phyloP scores from a whole-genome alignment of 2,329 filamentous ascomycete genomes.

The Drechslera avenae region DNA sequence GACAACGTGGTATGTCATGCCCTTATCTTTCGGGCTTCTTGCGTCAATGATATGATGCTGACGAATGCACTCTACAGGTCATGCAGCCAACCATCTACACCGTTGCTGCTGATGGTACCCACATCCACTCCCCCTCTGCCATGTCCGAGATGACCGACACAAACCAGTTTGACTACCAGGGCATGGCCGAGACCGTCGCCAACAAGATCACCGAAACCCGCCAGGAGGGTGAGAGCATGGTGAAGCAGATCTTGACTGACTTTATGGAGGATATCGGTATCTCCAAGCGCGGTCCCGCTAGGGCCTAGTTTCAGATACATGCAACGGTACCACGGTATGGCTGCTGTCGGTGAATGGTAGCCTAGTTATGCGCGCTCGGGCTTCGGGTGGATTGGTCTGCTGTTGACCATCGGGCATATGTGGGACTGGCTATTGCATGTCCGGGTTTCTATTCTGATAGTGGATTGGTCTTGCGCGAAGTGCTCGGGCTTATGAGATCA shows the following conservation, averaged over 20 bases:
- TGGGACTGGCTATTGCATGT: not conserved
- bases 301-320: slow-evolving; percentile 16
- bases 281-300: slow-evolving; percentile 34
- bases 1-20: slow-evolving; percentile 28
- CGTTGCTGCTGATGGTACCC: slow-evolving; percentile 55
- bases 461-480: slow-evolving; percentile 37
- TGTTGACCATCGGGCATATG: slow-evolving; percentile 3
- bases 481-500: slow-evolving; percentile 45
- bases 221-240: slow-evolving; percentile 51
- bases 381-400: not conserved
- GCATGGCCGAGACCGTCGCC: slow-evolving; percentile 58
- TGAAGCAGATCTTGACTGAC: slow-evolving; percentile 54
- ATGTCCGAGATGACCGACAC: slow-evolving; percentile 65
- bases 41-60: not conserved
- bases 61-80: slow-evolving; percentile 37
- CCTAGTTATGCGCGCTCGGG: not conserved
- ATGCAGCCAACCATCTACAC: slow-evolving; percentile 64
- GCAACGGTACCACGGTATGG: not conserved
- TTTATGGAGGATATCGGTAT: slow-evolving; percentile 58
- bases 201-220: slow-evolving; percentile 40
- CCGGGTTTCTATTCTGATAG: not conserved
- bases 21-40: not conserved
- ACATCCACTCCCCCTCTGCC: slow-evolving; percentile 57
- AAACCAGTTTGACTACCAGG: slow-evolving; percentile 60
- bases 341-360: slow-evolving; percentile 1